Evolutionary conservation across 23 red algal species (phyloP).

Genomic region (Cyanidioschyzon merolae): DNA sequence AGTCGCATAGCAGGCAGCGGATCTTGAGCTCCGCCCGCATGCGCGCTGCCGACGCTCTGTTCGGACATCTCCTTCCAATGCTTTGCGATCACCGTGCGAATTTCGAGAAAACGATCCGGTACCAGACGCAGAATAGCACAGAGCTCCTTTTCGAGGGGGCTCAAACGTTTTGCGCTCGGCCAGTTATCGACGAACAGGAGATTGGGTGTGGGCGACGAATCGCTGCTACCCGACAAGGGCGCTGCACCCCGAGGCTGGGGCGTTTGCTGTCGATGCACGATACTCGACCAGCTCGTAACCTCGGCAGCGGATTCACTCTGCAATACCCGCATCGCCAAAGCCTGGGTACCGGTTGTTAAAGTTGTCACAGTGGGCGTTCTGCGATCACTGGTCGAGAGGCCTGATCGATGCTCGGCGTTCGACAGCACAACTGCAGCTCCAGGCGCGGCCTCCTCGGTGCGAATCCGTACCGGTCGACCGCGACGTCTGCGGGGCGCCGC

Average conservation of each 20-base stretch:
- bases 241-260: background rate
- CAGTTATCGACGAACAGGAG: background rate
- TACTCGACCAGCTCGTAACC: background rate
- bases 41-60: too few relatives aligned
- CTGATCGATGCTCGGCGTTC: background rate
- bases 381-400: background rate
- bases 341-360: background rate
- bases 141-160: background rate
- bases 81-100: background rate
- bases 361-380: background rate
- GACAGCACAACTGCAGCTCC: background rate
- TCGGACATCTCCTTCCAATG: background rate
- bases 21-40: too few relatives aligned
- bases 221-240: background rate
- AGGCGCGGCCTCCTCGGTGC: background rate
- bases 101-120: conserved; percentile 2
- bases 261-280: background rate
- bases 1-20: too few relatives aligned
- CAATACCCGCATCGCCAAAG: background rate
- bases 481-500: background rate
- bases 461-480: background rate
- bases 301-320: background rate
- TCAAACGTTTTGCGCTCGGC: background rate
- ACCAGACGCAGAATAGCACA: background rate
- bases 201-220: background rate